Evolutionary conservation across 2,329 filamentous ascomycete species (phyloP).

Genomic region (Thermomyces lanuginosus): DNA sequence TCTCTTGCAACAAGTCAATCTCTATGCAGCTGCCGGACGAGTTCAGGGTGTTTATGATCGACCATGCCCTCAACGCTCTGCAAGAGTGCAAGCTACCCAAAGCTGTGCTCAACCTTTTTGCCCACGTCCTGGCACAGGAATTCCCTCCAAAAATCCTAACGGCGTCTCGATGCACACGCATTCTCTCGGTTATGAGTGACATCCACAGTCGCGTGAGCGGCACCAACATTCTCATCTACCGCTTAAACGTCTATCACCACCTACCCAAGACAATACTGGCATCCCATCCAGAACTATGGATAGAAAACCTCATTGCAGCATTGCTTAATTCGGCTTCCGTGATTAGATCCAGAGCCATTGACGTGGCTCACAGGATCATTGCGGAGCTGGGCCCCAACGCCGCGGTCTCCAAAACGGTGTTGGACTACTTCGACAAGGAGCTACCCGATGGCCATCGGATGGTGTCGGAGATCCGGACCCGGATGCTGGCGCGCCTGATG

Average conservation of each 20-base stretch:
- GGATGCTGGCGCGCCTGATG: constrained; percentile 53
- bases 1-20: constrained; percentile 59
- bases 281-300: constrained; percentile 54
- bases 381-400: constrained; percentile 53
- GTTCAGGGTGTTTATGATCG: constrained; percentile 63
- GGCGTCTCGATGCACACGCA: constrained; percentile 48
- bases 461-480: constrained; percentile 50
- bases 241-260: constrained; percentile 62
- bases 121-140: constrained; percentile 67
- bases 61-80: constrained; percentile 60
- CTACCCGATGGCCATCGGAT: constrained; percentile 43
- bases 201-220: constrained; percentile 60
- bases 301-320: constrained; percentile 64
- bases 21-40: constrained; percentile 56
- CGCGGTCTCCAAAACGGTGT: constrained; percentile 48
- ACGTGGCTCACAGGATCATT: constrained; percentile 54
- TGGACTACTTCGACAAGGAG: constrained; percentile 35
- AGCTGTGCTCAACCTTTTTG: constrained; percentile 58
- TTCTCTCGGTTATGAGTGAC: constrained; percentile 54
- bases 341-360: constrained; percentile 57
- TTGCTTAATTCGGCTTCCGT: constrained; percentile 67
- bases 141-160: constrained; percentile 64
- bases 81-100: constrained; percentile 56
- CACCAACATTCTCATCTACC: constrained; percentile 62
- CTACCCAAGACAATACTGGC: constrained; percentile 56